phyloP scores from a whole-genome alignment of 192 early-diverging fungal species.

The Backusella tuberculispora region DNA sequence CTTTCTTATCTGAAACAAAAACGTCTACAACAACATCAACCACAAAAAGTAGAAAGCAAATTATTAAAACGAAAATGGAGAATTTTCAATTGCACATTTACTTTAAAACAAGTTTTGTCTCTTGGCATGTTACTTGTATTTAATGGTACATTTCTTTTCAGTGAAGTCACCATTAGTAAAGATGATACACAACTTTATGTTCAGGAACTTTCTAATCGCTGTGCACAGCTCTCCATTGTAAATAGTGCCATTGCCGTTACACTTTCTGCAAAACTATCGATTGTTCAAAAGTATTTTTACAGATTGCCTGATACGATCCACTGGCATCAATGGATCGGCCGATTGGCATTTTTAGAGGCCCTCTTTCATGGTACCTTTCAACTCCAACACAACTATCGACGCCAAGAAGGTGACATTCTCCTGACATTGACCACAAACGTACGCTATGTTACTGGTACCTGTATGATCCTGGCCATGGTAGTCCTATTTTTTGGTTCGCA shows the following conservation, averaged over 20 bases:
- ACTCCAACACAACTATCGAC: neutral
- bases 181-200: neutral
- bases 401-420: constrained; percentile 2
- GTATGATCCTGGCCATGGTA: neutral
- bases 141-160: neutral
- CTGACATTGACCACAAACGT: constrained; percentile 16
- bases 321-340: constrained; percentile 31
- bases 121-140: neutral
- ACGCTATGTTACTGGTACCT: neutral
- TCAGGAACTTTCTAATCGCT: constrained; percentile 15
- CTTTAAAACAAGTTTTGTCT: neutral
- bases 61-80: neutral
- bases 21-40: neutral
- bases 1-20: neutral
- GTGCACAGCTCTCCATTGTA: constrained; percentile 22
- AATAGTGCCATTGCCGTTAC: constrained; percentile 20
- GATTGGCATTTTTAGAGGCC: neutral
- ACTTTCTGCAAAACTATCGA: constrained; percentile 24
- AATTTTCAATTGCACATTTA: neutral
- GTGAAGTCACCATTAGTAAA: constrained; percentile 8
- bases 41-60: neutral
- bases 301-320: neutral
- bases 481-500: constrained; percentile 22
- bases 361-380: constrained; percentile 27
- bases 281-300: constrained; percentile 5